Conservation (phyloP, 106 monocot species). For the Gastrodia elata region DNA sequence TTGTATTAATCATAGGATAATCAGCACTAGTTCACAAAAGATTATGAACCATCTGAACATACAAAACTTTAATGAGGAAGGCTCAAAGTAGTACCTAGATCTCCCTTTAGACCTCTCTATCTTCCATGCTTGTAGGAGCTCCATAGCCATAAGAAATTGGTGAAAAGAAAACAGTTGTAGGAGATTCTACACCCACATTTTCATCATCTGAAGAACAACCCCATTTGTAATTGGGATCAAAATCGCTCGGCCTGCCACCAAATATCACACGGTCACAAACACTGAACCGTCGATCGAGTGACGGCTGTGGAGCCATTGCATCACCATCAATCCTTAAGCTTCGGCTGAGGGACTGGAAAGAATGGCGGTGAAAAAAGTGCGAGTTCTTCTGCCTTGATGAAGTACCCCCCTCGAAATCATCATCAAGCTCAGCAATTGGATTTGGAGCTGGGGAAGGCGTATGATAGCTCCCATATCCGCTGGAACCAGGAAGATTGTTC, state of each 20-base stretch:
- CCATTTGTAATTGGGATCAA: constrained; percentile 42
- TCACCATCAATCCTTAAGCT: constrained; percentile 45
- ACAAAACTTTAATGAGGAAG: neutral
- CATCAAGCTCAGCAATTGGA: constrained; percentile 55
- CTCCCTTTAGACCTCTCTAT: constrained; percentile 28
- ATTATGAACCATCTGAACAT: neutral
- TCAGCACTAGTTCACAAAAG: neutral
- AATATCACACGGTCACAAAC: constrained; percentile 42
- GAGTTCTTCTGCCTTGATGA: constrained; percentile 37
- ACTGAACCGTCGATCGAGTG: constrained; percentile 30
- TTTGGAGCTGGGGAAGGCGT: constrained; percentile 55
- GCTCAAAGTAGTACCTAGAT: constrained; percentile 24
- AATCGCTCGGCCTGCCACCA: constrained; percentile 51
- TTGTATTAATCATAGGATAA: constrained; percentile 1
- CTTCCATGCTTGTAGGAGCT: constrained; percentile 29
- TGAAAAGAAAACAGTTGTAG: constrained; percentile 31
- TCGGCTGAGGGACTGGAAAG: constrained; percentile 45
- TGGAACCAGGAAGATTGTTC: constrained; percentile 46
- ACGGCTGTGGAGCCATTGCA: constrained; percentile 21
- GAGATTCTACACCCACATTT: constrained; percentile 29
- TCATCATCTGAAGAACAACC: constrained; percentile 44
- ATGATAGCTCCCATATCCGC: constrained; percentile 33
- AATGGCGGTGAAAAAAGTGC: constrained; percentile 40
- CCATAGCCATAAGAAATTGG: constrained; percentile 38
- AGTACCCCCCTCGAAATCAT: constrained; percentile 49